Evolutionary conservation across 2,329 filamentous ascomycete genomes (phyloP).

Genomic region (Fusarium bulbicola): DNA sequence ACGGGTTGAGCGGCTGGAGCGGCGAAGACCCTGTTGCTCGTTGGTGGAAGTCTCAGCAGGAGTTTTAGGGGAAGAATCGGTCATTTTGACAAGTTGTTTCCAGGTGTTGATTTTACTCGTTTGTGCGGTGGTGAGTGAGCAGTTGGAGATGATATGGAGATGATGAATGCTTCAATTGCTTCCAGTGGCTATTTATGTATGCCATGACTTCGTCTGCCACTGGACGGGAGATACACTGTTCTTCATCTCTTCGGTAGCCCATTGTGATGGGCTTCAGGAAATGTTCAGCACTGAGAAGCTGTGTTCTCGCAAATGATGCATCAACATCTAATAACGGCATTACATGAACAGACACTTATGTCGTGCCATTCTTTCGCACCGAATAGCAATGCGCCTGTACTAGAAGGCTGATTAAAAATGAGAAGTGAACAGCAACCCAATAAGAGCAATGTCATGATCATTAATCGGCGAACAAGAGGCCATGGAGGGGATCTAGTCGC

Average conservation of each 20-base stretch:
- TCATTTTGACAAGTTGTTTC: background rate
- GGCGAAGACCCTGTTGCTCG: background rate
- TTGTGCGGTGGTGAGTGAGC: background rate
- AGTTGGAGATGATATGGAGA: background rate
- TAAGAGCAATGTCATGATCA: background rate
- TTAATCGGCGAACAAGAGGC: background rate
- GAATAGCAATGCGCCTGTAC: background rate
- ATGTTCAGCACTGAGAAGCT: background rate
- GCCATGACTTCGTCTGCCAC: background rate
- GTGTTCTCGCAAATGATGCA: background rate
- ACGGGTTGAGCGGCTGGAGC: constrained; percentile 4
- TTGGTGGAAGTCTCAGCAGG: background rate
- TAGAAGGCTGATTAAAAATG: background rate
- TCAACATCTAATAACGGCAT: background rate
- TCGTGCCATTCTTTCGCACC: background rate
- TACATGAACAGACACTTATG: background rate
- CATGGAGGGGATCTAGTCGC: background rate
- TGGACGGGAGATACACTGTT: background rate
- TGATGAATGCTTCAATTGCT: background rate
- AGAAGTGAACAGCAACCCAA: background rate
- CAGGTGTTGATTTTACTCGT: background rate
- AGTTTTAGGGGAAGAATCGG: background rate
- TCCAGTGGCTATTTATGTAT: background rate
- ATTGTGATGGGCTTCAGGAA: background rate
- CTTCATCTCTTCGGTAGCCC: background rate